Evolutionary conservation across 2,329 filamentous ascomycete genomes (phyloP).

Genomic region (Trichoderma arundinaceum): DNA sequence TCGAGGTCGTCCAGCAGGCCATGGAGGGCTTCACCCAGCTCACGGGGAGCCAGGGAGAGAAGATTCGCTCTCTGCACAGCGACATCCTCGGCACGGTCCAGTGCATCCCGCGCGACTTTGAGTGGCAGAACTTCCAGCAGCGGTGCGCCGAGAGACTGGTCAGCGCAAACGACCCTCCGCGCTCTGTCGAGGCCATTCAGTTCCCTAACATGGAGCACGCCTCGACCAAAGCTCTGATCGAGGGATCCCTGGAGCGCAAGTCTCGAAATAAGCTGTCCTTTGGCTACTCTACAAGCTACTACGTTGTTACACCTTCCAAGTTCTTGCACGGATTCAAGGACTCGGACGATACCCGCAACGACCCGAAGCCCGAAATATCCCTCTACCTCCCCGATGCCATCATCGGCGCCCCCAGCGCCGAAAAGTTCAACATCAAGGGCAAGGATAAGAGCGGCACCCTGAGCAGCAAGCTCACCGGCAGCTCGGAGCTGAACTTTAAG

Average conservation of each 20-base stretch:
- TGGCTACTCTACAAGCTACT: conserved; percentile 82
- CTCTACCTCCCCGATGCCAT: conserved; percentile 91
- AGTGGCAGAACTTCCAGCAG: conserved; percentile 84
- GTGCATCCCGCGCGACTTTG: conserved; percentile 80
- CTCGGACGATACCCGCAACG: conserved; percentile 72
- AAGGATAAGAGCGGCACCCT: conserved; percentile 86
- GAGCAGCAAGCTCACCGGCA: conserved; percentile 79
- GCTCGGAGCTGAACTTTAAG: conserved; percentile 84
- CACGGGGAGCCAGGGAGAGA: conserved; percentile 79
- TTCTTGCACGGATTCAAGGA: conserved; percentile 98
- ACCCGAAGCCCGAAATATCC: conserved; percentile 83
- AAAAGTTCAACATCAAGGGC: conserved; percentile 94
- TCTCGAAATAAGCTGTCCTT: conserved; percentile 81
- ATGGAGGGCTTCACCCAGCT: conserved; percentile 84
- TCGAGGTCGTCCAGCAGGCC: conserved; percentile 81
- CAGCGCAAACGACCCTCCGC: conserved; percentile 75
- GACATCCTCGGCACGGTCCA: conserved; percentile 82
- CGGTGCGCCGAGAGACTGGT: conserved; percentile 76
- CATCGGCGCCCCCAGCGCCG: conserved; percentile 72
- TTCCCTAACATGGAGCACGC: conserved; percentile 91
- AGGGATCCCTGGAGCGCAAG: conserved; percentile 89
- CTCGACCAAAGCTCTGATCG: conserved; percentile 80
- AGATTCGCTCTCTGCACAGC: conserved; percentile 77
- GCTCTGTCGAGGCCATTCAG: conserved; percentile 72
- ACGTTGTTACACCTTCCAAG: conserved; percentile 85